Evolutionary conservation across 83 land plant genomes (phyloP).

Genomic region (Isoetes engelmannii): DNA sequence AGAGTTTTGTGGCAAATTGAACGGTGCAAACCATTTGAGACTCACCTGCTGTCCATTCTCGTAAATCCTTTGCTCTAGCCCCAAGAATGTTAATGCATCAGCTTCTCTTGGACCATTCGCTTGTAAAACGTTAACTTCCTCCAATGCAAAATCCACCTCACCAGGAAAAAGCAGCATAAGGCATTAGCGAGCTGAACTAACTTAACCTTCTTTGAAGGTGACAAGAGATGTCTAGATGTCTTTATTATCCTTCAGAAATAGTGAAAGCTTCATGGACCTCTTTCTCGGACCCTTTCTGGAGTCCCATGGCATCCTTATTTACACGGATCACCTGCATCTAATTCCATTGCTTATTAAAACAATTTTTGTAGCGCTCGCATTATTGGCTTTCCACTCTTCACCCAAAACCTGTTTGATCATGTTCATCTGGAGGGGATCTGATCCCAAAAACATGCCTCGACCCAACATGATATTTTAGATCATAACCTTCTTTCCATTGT

Average conservation of each 20-base stretch:
- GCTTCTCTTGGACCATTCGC: slow-evolving; percentile 60
- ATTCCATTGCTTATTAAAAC: too few relatives aligned
- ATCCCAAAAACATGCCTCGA: too few relatives aligned
- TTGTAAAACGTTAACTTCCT: slow-evolving; percentile 71
- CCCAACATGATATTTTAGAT: too few relatives aligned
- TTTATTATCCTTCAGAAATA: neutral
- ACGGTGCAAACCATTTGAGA: neutral
- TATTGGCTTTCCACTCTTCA: too few relatives aligned
- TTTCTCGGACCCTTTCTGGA: too few relatives aligned
- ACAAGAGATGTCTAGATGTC: neutral
- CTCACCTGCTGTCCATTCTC: slow-evolving; percentile 97
- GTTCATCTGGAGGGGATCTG: too few relatives aligned
- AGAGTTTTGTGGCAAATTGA: slow-evolving; percentile 5
- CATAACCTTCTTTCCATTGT: too few relatives aligned
- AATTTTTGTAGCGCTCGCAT: too few relatives aligned
- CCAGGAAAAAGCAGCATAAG: neutral
- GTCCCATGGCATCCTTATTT: too few relatives aligned
- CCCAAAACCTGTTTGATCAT: too few relatives aligned
- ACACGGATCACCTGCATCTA: too few relatives aligned
- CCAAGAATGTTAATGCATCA: slow-evolving; percentile 73
- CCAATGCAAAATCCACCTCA: slow-evolving; percentile 76
- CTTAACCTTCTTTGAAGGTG: neutral
- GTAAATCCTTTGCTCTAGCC: slow-evolving; percentile 88
- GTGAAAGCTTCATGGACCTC: neutral
- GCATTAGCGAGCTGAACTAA: neutral